Evolutionary conservation across 345 rosid species (phyloP).

Genomic region (Pelargonium nanum): DNA sequence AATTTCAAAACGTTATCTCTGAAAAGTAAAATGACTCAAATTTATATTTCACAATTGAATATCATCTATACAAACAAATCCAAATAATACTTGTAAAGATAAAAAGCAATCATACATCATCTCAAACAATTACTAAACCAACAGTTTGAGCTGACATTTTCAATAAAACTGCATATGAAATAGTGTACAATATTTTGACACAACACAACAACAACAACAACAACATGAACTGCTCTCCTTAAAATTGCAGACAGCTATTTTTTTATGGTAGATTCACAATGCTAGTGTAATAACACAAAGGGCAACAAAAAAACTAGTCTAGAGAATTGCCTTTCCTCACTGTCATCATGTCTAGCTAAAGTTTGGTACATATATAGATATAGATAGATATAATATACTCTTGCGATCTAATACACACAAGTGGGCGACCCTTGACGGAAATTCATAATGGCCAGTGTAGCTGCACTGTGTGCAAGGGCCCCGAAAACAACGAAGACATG

Average conservation of each 20-base stretch:
- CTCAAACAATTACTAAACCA: neutral
- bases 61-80: too few species aligned
- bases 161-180: neutral
- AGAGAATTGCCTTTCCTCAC: neutral
- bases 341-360: neutral
- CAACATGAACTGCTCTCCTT: neutral
- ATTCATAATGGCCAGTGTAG: slow-evolving; percentile 64
- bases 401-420: slow-evolving; percentile 20
- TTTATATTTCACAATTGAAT: too few species aligned
- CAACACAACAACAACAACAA: neutral
- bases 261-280: neutral
- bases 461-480: slow-evolving; percentile 74
- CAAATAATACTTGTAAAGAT: too few species aligned
- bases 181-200: neutral
- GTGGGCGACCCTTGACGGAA: slow-evolving; percentile 56
- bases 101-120: too few species aligned
- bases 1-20: too few species aligned
- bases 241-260: neutral
- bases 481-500: slow-evolving; percentile 83
- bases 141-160: neutral
- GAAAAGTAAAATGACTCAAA: too few species aligned
- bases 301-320: neutral
- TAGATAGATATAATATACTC: too few species aligned
- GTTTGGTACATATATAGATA: too few species aligned
- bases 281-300: neutral